Conservation (phyloP, 2,329 filamentous ascomycete species). For the Xylariaceae sp. region DNA sequence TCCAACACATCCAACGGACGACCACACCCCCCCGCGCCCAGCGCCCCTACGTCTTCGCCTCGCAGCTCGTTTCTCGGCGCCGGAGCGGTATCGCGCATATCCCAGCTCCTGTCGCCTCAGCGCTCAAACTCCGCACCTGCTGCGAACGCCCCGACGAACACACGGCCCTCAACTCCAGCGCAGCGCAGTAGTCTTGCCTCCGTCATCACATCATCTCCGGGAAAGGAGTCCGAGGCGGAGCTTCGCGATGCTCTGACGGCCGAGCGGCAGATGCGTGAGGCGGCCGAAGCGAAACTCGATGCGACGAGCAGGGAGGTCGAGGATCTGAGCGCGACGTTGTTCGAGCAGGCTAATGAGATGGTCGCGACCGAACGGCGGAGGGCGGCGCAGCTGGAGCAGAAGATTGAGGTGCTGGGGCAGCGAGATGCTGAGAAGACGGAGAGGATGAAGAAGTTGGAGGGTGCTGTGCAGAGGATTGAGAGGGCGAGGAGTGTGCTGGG, state of each 20-base stretch:
- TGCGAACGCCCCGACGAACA: constrained; percentile 35
- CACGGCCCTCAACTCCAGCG: constrained; percentile 5
- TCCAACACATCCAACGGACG: constrained; percentile 9
- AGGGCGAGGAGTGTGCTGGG: constrained; percentile 62
- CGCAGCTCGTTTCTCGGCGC: constrained; percentile 31
- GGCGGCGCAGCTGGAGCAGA: constrained; percentile 67
- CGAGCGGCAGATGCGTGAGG: constrained; percentile 64
- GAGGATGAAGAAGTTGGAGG: constrained; percentile 68
- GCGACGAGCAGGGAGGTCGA: constrained; percentile 72
- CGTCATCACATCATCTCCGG: constrained; percentile 12
- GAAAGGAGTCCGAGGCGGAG: constrained; percentile 11
- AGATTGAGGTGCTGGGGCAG: constrained; percentile 65
- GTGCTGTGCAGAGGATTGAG: constrained; percentile 68
- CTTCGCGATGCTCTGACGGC: constrained; percentile 50
- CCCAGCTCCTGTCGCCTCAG: constrained; percentile 31
- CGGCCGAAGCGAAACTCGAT: constrained; percentile 66
- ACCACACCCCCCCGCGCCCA: constrained; percentile 18
- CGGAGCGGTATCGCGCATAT: constrained; percentile 32
- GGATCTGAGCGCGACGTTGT: constrained; percentile 71
- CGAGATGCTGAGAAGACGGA: constrained; percentile 68
- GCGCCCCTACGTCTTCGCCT: constrained; percentile 22
- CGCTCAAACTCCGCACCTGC: constrained; percentile 27
- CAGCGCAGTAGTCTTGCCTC: constrained; percentile 12
- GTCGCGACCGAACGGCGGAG: constrained; percentile 73
- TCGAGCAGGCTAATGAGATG: constrained; percentile 86